Percentiles rank a stretch among this genome's conserved stretches.
phyloP scores from a whole-genome alignment of 2,329 filamentous ascomycete species.

The Colletotrichum magnum region DNA sequence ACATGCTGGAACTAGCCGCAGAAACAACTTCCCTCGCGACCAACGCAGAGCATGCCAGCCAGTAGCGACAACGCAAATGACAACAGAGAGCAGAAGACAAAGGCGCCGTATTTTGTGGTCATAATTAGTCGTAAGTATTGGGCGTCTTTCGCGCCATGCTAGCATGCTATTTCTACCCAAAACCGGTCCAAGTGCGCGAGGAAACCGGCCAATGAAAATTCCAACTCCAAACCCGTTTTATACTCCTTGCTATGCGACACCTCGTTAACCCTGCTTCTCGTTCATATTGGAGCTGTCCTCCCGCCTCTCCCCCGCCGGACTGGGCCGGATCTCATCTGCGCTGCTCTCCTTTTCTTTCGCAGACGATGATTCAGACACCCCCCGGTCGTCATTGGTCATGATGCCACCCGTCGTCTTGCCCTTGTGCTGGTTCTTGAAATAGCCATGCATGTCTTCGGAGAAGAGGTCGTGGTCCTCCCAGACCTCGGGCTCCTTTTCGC shows the following conservation, averaged over 20 bases:
- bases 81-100: background rate
- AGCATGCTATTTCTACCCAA: constrained; percentile 22
- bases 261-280: constrained; percentile 32
- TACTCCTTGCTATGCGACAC: constrained; percentile 30
- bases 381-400: constrained; percentile 9
- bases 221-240: constrained; percentile 31
- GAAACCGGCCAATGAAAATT: constrained; percentile 3
- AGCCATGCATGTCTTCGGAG: constrained; percentile 67
- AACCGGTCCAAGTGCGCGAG: constrained; percentile 13
- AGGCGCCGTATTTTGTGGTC: background rate
- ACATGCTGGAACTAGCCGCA: no score
- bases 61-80: no score
- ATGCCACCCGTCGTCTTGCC: constrained; percentile 33
- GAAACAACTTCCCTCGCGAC: no score
- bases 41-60: no score
- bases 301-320: constrained; percentile 13
- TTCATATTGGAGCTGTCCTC: constrained; percentile 14
- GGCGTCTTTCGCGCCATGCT: constrained; percentile 25
- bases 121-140: constrained; percentile 29
- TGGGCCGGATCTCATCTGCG: constrained; percentile 27
- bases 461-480: constrained; percentile 65
- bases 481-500: constrained; percentile 64
- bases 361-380: constrained; percentile 23
- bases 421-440: constrained; percentile 58
- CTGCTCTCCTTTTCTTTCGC: constrained; percentile 32